Percentiles rank a stretch among this genome's conserved stretches.
These are phyloP conservation scores for Immersiella caudata DNA, from an alignment of 495 filamentous ascomycete genomes.

Conservation along the genomic window DNA sequence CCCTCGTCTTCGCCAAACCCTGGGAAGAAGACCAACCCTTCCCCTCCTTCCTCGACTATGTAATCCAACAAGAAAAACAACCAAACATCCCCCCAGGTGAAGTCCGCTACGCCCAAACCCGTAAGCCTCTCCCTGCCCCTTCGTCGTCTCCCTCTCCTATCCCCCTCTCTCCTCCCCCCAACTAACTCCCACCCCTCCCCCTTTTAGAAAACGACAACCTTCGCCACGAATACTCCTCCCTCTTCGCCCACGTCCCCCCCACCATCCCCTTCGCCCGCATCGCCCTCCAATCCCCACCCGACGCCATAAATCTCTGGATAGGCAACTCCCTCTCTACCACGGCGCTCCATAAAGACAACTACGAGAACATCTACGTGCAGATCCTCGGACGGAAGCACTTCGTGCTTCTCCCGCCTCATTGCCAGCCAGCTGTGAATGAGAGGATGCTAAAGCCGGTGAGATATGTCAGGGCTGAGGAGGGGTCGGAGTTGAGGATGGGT, in stretches of 20 bases:
- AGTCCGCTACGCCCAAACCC: constrained; percentile 59
- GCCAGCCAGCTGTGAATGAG: constrained; percentile 66
- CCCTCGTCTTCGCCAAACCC: constrained; percentile 59
- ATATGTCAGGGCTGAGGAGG: constrained; percentile 41
- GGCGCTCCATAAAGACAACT: constrained; percentile 74
- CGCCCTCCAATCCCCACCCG: constrained; percentile 61
- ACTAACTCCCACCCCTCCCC: neutral
- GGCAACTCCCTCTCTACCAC: constrained; percentile 67
- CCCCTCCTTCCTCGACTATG: constrained; percentile 48
- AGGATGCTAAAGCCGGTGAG: constrained; percentile 49
- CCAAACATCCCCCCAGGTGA: constrained; percentile 30
- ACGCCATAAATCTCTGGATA: constrained; percentile 81
- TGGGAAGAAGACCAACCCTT: constrained; percentile 57
- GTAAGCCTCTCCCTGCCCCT: constrained; percentile 30
- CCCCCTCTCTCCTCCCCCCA: neutral
- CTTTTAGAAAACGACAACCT: constrained; percentile 73
- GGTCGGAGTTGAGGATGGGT: constrained; percentile 38
- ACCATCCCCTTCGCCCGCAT: constrained; percentile 68
- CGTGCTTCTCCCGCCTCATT: constrained; percentile 66
- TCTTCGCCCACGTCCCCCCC: constrained; percentile 57
- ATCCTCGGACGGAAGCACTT: constrained; percentile 71
- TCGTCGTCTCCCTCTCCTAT: neutral
- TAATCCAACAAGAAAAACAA: constrained; percentile 45
- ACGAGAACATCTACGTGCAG: constrained; percentile 81
- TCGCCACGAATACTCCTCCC: constrained; percentile 62